Conservation (phyloP, 169 alveolate genomes). For the Sarcocystis neurona region DNA sequence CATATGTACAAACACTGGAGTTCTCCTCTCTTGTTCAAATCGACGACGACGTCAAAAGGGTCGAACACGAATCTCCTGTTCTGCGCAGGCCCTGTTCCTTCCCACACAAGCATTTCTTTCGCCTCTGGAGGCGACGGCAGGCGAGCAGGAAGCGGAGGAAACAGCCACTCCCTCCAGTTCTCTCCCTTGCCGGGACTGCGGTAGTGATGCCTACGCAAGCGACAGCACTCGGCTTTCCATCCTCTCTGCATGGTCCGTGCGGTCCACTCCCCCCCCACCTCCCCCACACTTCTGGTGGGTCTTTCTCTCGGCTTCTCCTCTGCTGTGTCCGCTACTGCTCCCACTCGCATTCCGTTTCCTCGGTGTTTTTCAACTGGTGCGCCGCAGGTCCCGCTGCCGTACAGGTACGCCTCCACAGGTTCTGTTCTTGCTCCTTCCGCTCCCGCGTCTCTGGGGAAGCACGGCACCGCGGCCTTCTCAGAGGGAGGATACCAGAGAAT, state of each 20-base stretch:
- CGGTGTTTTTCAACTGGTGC: no score
- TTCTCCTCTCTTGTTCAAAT: conserved; percentile 45
- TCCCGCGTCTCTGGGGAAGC: neutral
- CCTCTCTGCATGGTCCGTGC: no score
- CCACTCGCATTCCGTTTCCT: neutral
- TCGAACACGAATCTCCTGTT: conserved; percentile 58
- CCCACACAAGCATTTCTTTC: conserved; percentile 49
- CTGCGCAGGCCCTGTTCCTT: conserved; percentile 52
- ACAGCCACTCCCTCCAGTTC: conserved; percentile 62
- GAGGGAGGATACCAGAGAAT: conserved; percentile 41
- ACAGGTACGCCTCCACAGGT: conserved; percentile 44
- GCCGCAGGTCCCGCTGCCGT: conserved; percentile 54
- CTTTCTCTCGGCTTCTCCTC: no score
- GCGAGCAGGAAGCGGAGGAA: conserved; percentile 61
- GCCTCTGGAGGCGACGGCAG: conserved; percentile 42
- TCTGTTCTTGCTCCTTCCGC: neutral
- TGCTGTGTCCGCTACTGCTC: neutral
- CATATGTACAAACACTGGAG: conserved; percentile 55
- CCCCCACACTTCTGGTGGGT: no score
- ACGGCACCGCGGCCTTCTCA: neutral
- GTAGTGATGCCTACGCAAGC: no score
- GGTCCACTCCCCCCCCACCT: no score
- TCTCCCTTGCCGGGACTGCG: no score
- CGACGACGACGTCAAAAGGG: conserved; percentile 61
- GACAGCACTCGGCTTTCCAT: no score